Evolutionary conservation across 495 filamentous ascomycete species (phyloP), one percentile per base, ranked within the genome.

Genomic region (Penicillium silybi): DNA sequence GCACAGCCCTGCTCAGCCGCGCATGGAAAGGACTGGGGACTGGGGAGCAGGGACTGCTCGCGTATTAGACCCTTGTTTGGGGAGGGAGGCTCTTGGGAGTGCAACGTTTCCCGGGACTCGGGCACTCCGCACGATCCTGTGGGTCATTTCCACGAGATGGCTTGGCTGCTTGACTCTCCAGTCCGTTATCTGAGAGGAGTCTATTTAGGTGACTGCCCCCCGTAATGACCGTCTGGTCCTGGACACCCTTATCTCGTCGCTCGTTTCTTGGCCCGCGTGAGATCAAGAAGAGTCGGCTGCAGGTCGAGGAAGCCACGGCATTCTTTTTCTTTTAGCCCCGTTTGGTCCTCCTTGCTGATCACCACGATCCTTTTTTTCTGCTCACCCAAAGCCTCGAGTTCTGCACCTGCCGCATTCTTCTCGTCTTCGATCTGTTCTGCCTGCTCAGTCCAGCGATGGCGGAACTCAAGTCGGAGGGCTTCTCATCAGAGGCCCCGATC

Each of bases 401-500:
- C 15, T 23, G 0, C 15, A 26, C 8, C 25, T 25, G 19, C 20
- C 39, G 9, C 22, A 27, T 17, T 17, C 46, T n/a, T 11, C 7
- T 1, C 34, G 3, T 37, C 19, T 6, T 34, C 27, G 37, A 10
- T 15, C 11, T 18, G 3, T 11, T 35, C 17, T 29, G 40, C 18
- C 35, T 38, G 20, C 40, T 27, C 48, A 18, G 19, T 18, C 17
- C 17, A 39, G 26, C 53, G 48, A 45, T 38, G 40, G 32, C 46
- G 20, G 44, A 61, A 20, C 9, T 40, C 19, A 61, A 61, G n/a
- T 22, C 9, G 1, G 50, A 58, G 38, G 58, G 53, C 8, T 61
- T 51, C 26, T 34, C 48, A 22, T 38, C 58, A 1, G 49, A 56
- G 2, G 40, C 15, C 18, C 32, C 37, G 0, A 41, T 57, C 18